A percentile compares a stretch with the other conserved stretches of the same genome.
phyloP scores from a whole-genome alignment of 352 stramenopile species.

The Globisporangium abappressorium region DNA sequence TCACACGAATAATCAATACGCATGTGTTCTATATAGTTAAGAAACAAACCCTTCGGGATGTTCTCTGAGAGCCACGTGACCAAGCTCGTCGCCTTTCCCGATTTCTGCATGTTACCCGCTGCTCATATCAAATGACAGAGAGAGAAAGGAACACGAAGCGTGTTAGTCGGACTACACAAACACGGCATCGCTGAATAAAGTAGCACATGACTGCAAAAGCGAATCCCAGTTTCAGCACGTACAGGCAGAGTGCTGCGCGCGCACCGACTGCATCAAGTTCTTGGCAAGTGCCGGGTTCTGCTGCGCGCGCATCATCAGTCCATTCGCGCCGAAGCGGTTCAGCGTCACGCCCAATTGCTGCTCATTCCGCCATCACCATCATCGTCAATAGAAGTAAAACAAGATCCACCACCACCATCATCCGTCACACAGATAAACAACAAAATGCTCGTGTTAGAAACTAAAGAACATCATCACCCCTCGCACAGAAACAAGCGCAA shows the following conservation, averaged over 20 bases:
- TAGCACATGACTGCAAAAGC: not conserved
- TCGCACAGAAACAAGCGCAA: conserved; percentile 7
- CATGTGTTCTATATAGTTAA: not conserved
- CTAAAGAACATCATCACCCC: not conserved
- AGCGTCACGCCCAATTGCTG: conserved; percentile 71
- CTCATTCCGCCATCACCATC: not conserved
- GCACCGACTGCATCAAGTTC: conserved; percentile 51
- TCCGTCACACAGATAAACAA: not conserved
- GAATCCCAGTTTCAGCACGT: conserved; percentile 16
- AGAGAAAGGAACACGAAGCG: not conserved
- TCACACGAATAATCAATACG: not conserved
- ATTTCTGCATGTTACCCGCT: conserved; percentile 46
- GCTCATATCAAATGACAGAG: not conserved
- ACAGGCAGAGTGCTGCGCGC: conserved; percentile 59
- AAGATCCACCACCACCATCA: not conserved
- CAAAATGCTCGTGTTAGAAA: not conserved
- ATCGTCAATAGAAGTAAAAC: not conserved
- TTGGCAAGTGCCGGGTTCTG: conserved; percentile 35
- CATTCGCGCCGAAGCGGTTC: conserved; percentile 45
- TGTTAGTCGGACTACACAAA: not conserved
- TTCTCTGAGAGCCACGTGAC: conserved; percentile 78
- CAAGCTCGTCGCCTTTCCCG: conserved; percentile 58
- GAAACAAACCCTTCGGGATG: conserved; percentile 51
- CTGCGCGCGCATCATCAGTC: conserved; percentile 27
- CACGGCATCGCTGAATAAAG: not conserved